Conservation (phyloP, 345 rosid species). For the Gossypium herbaceum region DNA sequence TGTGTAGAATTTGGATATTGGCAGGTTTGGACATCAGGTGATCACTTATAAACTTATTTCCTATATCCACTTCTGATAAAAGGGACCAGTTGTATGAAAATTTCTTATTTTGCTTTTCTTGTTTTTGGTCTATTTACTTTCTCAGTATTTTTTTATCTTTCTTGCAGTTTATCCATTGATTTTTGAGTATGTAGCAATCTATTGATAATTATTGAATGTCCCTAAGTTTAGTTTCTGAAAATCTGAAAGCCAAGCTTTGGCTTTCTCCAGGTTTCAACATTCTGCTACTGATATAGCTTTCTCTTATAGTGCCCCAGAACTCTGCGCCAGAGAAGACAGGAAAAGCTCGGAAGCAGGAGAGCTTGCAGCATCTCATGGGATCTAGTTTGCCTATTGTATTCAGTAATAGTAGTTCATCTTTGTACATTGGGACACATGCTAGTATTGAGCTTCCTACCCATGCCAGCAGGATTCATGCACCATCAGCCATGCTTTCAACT, state of each 20-base stretch:
- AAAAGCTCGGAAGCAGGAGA: conserved; percentile 49
- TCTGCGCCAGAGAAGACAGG: conserved; percentile 54
- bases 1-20: not conserved
- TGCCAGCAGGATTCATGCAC: conserved; percentile 53
- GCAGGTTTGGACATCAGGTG: not conserved
- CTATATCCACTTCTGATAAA: not conserved
- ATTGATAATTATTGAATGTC: not conserved
- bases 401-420: conserved; percentile 61
- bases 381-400: conserved; percentile 52
- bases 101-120: not conserved
- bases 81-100: not conserved
- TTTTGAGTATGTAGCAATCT: not conserved
- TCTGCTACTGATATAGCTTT: conserved; percentile 21
- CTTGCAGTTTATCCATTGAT: not conserved
- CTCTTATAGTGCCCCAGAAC: conserved; percentile 57
- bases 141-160: not conserved
- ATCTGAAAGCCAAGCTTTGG: not conserved
- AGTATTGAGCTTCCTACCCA: conserved; percentile 65
- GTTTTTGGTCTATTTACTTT: not conserved
- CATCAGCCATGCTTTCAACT: conserved; percentile 52
- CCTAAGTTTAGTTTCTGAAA: not conserved
- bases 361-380: conserved; percentile 48
- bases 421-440: conserved; percentile 51
- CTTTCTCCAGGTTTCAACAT: not conserved
- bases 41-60: not conserved